Base-by-base conservation (phyloP, 2,329 filamentous ascomycete species). In the Sphaerostilbella broomeana region DNA sequence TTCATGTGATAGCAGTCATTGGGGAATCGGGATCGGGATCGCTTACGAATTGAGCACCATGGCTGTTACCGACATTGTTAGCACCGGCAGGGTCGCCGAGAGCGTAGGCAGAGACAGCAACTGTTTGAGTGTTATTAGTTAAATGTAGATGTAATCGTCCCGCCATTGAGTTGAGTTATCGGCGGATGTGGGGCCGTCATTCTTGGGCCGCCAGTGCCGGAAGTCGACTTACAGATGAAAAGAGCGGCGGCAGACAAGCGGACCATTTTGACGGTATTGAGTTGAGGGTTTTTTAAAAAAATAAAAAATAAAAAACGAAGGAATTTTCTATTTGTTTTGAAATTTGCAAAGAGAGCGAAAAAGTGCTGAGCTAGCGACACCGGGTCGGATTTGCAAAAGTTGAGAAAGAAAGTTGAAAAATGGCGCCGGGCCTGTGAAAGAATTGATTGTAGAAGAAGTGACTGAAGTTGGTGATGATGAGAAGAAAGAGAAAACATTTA, bases 71-170 rank as follows among this genome's bases (percentile, higher is more conserved):
- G 8, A 54, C 45, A 29, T 54, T 50, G 28, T 47, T 43, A 20
- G 48, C 52, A 20, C 52, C 52, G n/a, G 50, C 42, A 15, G 46
- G 48, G 41, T 57, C 54, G 33, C 49, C 48, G 6, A 40, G 45
- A 22, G 47, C 47, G 22, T 43, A 46, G 21, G 40, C 47, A 15
- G 43, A 35, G 35, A 46, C n/a, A 31, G 40, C 38, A 19, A 41
- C 46, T 48, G 11, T 13, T 8, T 8, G 10, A n/a, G 17, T 21
- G 2, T 43, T 43, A 43, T 24, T 20, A 17, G 11, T 26, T 12
- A 21, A 30, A 17, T 17, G 9, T 17, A 25, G 12, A 15, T 15
- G 11, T 11, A 27, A 19, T 10, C 6, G 13, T 20, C 6, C 15
- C 17, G 16, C n/a, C n/a, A n/a, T n/a, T n/a, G n/a, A n/a, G n/a